Conservation (phyloP, 805 yeast species). For the Barnettozyma wickerhamii region DNA sequence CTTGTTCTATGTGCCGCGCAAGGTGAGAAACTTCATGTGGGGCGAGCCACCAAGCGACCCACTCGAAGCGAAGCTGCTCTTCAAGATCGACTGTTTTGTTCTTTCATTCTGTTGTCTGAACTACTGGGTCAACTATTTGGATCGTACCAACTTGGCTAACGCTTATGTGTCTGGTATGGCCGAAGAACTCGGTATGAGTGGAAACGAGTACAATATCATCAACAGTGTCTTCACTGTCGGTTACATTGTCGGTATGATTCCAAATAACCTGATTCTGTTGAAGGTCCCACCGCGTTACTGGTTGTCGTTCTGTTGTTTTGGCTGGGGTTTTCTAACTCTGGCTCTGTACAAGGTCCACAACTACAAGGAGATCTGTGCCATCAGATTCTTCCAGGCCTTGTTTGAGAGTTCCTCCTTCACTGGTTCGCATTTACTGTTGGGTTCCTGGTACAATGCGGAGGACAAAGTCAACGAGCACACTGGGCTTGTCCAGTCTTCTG, state of each 20-base stretch:
- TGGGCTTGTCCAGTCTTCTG: conserved; percentile 28
- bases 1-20: conserved; percentile 7
- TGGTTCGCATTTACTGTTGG: conserved; percentile 51
- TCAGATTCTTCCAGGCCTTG: conserved; percentile 57
- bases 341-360: conserved; percentile 44
- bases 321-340: conserved; percentile 55
- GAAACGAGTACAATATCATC: conserved; percentile 46
- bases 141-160: conserved; percentile 48
- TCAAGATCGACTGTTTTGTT: conserved; percentile 26
- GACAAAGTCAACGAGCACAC: conserved; percentile 22
- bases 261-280: conserved; percentile 50
- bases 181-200: conserved; percentile 45
- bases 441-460: conserved; percentile 46
- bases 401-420: conserved; percentile 56
- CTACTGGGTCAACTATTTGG: conserved; percentile 47
- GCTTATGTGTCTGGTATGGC: conserved; percentile 71
- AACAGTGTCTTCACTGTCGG: conserved; percentile 59
- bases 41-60: conserved; percentile 23
- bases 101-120: conserved; percentile 19
- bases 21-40: conserved; percentile 21
- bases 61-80: conserved; percentile 17
- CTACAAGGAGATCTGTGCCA: conserved; percentile 47
- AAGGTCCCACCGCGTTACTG: conserved; percentile 53
- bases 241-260: conserved; percentile 56
- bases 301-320: conserved; percentile 47